These are phyloP conservation scores for Dovyalis caffra DNA, from an alignment of 345 rosid species.

Conservation along the genomic window DNA sequence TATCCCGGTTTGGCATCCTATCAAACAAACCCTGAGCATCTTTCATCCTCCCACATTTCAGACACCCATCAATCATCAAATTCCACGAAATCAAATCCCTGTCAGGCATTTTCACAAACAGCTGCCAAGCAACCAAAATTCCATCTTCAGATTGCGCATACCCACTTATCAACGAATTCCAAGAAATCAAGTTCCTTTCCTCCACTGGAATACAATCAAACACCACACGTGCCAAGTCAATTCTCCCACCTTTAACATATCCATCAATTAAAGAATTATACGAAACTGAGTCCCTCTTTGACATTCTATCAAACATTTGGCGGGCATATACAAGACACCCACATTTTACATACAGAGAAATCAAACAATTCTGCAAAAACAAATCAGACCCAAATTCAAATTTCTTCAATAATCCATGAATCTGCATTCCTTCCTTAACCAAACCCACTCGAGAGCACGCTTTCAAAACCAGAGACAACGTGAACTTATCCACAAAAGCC, in stretches of 20 bases:
- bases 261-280: constrained; percentile 51
- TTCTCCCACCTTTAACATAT: constrained; percentile 48
- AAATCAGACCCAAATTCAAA: constrained; percentile 26
- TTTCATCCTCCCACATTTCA: constrained; percentile 36
- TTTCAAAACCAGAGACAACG: constrained; percentile 47
- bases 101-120: constrained; percentile 55
- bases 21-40: constrained; percentile 44
- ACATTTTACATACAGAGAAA: constrained; percentile 26
- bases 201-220: constrained; percentile 47
- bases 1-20: constrained; percentile 43
- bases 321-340: constrained; percentile 25
- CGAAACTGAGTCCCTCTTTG: constrained; percentile 38
- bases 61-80: constrained; percentile 43
- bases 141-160: constrained; percentile 36
- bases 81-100: constrained; percentile 52
- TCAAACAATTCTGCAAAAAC: constrained; percentile 46
- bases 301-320: constrained; percentile 39
- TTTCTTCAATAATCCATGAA: constrained; percentile 51
- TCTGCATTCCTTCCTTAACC: constrained; percentile 42
- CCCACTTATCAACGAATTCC: constrained; percentile 72
- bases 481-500: constrained; percentile 36
- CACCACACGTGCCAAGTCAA: constrained; percentile 42
- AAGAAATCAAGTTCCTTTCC: constrained; percentile 48
- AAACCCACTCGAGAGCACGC: constrained; percentile 45
- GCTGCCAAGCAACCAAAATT: constrained; percentile 34